phyloP scores from a whole-genome alignment of 1,139 yeast genomes.

The Pichia sp. region DNA sequence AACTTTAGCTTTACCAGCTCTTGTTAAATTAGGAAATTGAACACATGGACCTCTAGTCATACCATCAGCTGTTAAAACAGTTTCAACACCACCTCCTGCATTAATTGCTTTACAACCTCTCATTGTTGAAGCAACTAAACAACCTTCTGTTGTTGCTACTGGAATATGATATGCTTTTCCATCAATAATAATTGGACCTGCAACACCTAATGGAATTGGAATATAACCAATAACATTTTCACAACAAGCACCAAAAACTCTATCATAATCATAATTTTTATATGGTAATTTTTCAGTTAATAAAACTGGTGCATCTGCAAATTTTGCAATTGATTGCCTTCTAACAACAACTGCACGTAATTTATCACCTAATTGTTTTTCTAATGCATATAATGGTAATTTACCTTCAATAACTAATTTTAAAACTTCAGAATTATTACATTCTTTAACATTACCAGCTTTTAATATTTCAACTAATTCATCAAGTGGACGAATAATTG shows the following conservation, averaged over 20 bases:
- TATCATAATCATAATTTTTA: conserved; percentile 79
- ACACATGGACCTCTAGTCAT: conserved; percentile 99
- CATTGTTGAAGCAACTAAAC: conserved; percentile 96
- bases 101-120: conserved; percentile 98
- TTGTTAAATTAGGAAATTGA: conserved; percentile 65
- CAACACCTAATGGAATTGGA: conserved; percentile 96
- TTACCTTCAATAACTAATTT: conserved; percentile 68
- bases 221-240: conserved; percentile 95
- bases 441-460: conserved; percentile 61
- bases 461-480: conserved; percentile 59
- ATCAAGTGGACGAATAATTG: conserved; percentile 40
- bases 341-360: conserved; percentile 91
- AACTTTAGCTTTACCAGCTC: conserved; percentile 92
- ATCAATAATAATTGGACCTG: conserved; percentile 92
- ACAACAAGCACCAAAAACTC: conserved; percentile 98
- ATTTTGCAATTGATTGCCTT: conserved; percentile 79
- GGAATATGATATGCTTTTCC: conserved; percentile 85
- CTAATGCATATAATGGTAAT: conserved; percentile 87
- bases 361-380: conserved; percentile 80
- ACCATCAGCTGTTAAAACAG: conserved; percentile 92
- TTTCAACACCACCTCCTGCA: conserved; percentile 91
- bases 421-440: conserved; percentile 68
- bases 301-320: conserved; percentile 77
- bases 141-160: conserved; percentile 99
- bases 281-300: conserved; percentile 71